Base-by-base conservation (phyloP, 176 grass and related monocot species). In the Elymus sibiricus region DNA sequence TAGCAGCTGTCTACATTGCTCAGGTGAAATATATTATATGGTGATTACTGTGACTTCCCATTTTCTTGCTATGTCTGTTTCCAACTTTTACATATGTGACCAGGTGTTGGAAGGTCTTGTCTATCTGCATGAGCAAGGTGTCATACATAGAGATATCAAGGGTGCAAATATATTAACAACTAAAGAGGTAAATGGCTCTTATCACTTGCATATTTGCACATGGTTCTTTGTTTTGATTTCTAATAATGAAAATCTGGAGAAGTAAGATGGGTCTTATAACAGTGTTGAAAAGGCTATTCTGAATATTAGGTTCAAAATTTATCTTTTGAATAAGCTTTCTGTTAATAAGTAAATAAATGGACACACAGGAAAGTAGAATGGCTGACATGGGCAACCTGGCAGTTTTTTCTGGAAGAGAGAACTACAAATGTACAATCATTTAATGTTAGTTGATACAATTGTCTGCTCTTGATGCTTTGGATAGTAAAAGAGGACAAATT, bases 121-220 rank as follows among this genome's bases (percentile, higher is more conserved):
- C 78, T 99, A 99, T 91, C 89, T 99, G 58, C 97, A 99, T 38
- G 97, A 99, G 74, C 97, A 99, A 91, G 97, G 97, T 91, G 97
- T 99, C 68, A 99, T 99, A 85, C 97, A 99, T 85, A 94, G 97
- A 93, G 97, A 99, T 87, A 99, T 99, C 53, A 99, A 99, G 90
- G 97, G 97, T n/a, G 97, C 97, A 90, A 99, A 99, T 91, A 99
- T 99, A 79, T 88, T 96, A 74, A 91, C 90, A 40, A 99, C 97
- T 22, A 99, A 99, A 84, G 97, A 99, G 97, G 97, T 96, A 82
- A 88, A 56, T 76, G 74, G 46, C 72, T 76, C 64, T 77, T 56
- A 44, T 78, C 84, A 77, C 78, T 55, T 87, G 67, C 37, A 59
- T 85, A 80, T 76, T 75, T 65, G 6, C 55, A 43, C 40, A 43